These are phyloP conservation scores for Rusavskia elegans DNA, from an alignment of 495 filamentous ascomycete genomes.

Conservation along the genomic window DNA sequence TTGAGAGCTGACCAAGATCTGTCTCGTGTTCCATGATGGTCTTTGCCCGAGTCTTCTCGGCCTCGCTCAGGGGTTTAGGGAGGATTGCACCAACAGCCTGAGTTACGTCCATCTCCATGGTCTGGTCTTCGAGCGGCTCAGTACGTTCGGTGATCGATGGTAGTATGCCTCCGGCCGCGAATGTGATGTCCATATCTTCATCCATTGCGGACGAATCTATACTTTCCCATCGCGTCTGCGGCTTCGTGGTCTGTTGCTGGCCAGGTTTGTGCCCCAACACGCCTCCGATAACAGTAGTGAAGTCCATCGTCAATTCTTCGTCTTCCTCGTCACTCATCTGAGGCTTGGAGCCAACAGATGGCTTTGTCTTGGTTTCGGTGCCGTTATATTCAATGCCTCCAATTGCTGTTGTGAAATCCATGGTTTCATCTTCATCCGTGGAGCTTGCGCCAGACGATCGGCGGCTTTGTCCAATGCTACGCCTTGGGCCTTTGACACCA, in stretches of 20 bases:
- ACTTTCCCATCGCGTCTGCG: slow-evolving; percentile 1
- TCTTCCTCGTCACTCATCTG: slow-evolving; percentile 30
- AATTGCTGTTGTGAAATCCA: slow-evolving; percentile 27
- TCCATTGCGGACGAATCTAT: slow-evolving; percentile 14
- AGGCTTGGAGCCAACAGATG: slow-evolving; percentile 1
- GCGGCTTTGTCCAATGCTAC: slow-evolving; percentile 12
- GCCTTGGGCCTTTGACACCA: slow-evolving; percentile 1
- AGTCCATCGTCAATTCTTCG: slow-evolving; percentile 69
- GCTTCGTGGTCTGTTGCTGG: slow-evolving; percentile 1
- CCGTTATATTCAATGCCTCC: slow-evolving; percentile 58
- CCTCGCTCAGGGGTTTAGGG: slow-evolving; percentile 21
- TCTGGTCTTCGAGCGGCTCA: slow-evolving; percentile 29
- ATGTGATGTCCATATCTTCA: slow-evolving; percentile 56
- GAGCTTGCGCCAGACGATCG: slow-evolving; percentile 11
- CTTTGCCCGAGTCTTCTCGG: slow-evolving; percentile 34
- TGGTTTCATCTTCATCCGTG: slow-evolving; percentile 15
- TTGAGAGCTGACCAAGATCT: slow-evolving; percentile 35
- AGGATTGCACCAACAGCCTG: slow-evolving; percentile 41
- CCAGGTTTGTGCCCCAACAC: slow-evolving; percentile 26
- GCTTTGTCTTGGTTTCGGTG: slow-evolving; percentile 15
- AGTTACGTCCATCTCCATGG: slow-evolving; percentile 45
- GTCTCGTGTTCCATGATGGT: slow-evolving; percentile 43
- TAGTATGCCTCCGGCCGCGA: slow-evolving; percentile 54
- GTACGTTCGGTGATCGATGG: slow-evolving; percentile 21
- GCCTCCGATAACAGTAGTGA: slow-evolving; percentile 58